These are phyloP conservation scores for Lentinula novae-zelandiae DNA, from an alignment of 1,284 basidiomycete genomes.

Conservation along the genomic window DNA sequence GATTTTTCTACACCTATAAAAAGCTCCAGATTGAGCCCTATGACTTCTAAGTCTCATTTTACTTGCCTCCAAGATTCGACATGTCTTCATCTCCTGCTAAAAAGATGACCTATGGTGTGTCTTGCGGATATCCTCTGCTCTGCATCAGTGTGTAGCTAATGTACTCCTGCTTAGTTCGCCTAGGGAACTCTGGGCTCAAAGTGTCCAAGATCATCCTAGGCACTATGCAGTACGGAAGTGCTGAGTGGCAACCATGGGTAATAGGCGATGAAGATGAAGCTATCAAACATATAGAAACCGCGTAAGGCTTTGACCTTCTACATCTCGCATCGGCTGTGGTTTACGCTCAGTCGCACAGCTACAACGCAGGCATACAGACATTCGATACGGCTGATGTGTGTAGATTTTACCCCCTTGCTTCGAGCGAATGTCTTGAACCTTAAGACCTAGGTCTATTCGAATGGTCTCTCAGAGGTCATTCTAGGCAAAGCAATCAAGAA, in stretches of 20 bases:
- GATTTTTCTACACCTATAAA: not conserved
- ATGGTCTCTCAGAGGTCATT: constrained; percentile 68
- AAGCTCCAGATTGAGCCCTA: not conserved
- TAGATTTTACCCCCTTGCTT: not conserved
- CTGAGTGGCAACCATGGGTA: constrained; percentile 53
- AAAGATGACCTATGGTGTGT: constrained; percentile 3
- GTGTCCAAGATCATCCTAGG: constrained; percentile 50
- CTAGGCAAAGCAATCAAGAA: constrained; percentile 79
- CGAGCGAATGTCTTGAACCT: not conserved
- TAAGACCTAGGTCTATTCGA: constrained; percentile 51
- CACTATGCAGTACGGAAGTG: constrained; percentile 43
- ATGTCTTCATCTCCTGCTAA: not conserved
- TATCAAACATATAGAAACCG: constrained; percentile 53
- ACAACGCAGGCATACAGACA: constrained; percentile 61
- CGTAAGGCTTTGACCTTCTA: constrained; percentile 26
- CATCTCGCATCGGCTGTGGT: not conserved
- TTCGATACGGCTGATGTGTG: constrained; percentile 63
- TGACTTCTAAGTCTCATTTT: not conserved
- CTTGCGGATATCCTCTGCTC: not conserved
- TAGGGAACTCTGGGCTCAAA: constrained; percentile 49
- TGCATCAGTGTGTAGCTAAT: not conserved
- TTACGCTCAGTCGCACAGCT: not conserved
- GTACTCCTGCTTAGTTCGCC: constrained; percentile 30
- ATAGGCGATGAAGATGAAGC: constrained; percentile 51
- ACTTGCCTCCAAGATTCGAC: not conserved